Evolutionary conservation across 176 grass and related monocot species (phyloP), one percentile per base, ranked within the genome.

Genomic region (Phoenix dactylifera): DNA sequence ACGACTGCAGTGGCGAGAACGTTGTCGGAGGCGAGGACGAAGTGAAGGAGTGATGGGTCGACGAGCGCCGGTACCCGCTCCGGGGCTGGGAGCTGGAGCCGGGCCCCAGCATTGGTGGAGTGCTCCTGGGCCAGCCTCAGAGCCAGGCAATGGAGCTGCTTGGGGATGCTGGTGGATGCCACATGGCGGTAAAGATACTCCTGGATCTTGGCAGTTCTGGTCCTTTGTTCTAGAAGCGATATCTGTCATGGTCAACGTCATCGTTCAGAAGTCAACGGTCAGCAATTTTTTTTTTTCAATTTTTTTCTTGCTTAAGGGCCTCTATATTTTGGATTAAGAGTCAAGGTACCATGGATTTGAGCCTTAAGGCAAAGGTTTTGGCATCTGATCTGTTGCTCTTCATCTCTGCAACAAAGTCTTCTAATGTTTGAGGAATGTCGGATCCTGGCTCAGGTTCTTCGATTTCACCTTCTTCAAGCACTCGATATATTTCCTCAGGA

Each of bases 111-210:
- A 51, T 68, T 68, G 28, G 65, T 68, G 52, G 65, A 68, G 24
- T 68, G 65, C 26, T 68, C 65, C 7, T 57, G 65, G 26, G 52
- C 65, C 28, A 68, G 65, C 10, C 51, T 52, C 1, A 68, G 65
- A 18, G 52, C 52, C 52, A 68, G 10, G 28, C 65, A 68, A 1
- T 68, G 53, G 18, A 68, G 52, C 26, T 52, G 52, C 52, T 68
- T 68, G 28, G 65, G 65, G 65, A 68, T 48, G 26, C 65, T 68
- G 52, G 51, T 57, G 1, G 65, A 68, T 52, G 65, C 65, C 26
- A 68, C 65, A n/a, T 68, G 65, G 65, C 65, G 65, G 52, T 68
- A 68, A 4, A 68, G 52, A 28, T 68, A 68, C 65, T 68, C 65
- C 65, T 56, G 52, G 25, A 68, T 68, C 52, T 68, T 68, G 28